Base-by-base conservation (phyloP, 2,329 filamentous ascomycete species). In the Neurospora sp. region DNA sequence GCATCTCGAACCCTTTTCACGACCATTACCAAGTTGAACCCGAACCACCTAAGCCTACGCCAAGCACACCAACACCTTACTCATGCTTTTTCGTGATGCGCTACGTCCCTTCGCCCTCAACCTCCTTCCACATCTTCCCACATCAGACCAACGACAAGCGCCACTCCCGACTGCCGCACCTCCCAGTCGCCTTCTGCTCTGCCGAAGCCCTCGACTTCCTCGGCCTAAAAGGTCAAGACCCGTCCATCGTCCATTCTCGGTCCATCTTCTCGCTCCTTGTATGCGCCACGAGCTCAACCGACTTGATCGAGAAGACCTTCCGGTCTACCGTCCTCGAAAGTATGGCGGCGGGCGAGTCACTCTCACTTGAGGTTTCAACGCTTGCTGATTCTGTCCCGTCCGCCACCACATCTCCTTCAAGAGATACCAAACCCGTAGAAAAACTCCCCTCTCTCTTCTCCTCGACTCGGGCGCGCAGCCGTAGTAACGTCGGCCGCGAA, bases 221-320 rank as follows among this genome's bases (percentile, higher is more conserved):
- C 1, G 81, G 82, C 13, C 78, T 85, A 2, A 78, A 77, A 17
- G 75, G 78, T 40, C 76, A 78, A 13, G 76, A 77, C 2, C 73
- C 76, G 3, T 78, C 79, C 1, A 77, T 79, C 1, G 78, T 84
- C 17, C 75, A 81, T 67, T 81, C 83, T 66, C 82, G 80, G 72
- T 85, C 89, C 71, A 80, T 88, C 13, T 89, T 89, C 75, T 80
- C 82, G 52, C 82, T 88, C n/a, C 80, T 89, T 4, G 77, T 80
- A 4, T 81, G 84, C n/a, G 80, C 83, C 66, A 79, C 82, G 1
- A 78, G 79, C n/a, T 80, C 82, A 9, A 62, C 80, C 80, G 0
- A 80, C 78, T 2, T 62, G 28, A 76, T 85, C 6, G 81, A 80
- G 2, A 82, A 81, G 67, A 78, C 80, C 0, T 84, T 86, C 77